Evolutionary conservation across 2,329 filamentous ascomycete species (phyloP), one percentile per base, ranked within the genome.

Genomic region (Mycosphaerelloides madeirae): DNA sequence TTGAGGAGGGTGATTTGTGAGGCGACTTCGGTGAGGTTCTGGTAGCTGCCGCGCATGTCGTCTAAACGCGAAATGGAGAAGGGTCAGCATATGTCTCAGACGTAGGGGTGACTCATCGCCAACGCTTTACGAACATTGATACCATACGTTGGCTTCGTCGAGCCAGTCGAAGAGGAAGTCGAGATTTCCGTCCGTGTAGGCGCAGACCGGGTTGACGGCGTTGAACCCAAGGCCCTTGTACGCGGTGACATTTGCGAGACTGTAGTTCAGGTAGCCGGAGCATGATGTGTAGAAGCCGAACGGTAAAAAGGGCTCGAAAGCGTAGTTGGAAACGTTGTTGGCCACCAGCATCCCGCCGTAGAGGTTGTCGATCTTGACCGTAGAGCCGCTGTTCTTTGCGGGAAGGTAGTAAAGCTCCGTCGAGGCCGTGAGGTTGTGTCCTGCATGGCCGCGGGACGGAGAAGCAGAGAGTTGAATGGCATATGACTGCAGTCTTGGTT

Each of bases 171-270:
- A 69, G 46, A 70, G 70, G 11, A 57, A 45, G 12, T 59, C 54
- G 2, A 75, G 63, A 22, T 65, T 54, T 12, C 64, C 62, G 39
- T 58, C 67, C 47, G 66, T 64, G 52, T 68, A 73, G 13, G 70
- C 64, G 2, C 65, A 64, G 42, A 47, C 65, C 59, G 69, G 63
- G 45, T 72, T 69, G 55, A 76, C 68, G 6, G 72, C 66, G 42
- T 74, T 77, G 57, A 70, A 75, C 3, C 72, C 73, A 18, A 63
- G 48, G 6, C 63, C 53, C n/a, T 64, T 65, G 52, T 72, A 73
- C 1, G 54, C 57, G 3, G 65, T 48, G 1, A 73, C 58, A 28
- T 68, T 68, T 4, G 59, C 52, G 14, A 68, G 51, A n/a, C 56
- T 64, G 37, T 64, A 59, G 46, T 55, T 55, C 6, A 59, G 39